Percentiles rank a stretch among this genome's conserved stretches.
Conservation (phyloP, 352 stramenopile genomes). For the Phytophthora ohioensis region DNA sequence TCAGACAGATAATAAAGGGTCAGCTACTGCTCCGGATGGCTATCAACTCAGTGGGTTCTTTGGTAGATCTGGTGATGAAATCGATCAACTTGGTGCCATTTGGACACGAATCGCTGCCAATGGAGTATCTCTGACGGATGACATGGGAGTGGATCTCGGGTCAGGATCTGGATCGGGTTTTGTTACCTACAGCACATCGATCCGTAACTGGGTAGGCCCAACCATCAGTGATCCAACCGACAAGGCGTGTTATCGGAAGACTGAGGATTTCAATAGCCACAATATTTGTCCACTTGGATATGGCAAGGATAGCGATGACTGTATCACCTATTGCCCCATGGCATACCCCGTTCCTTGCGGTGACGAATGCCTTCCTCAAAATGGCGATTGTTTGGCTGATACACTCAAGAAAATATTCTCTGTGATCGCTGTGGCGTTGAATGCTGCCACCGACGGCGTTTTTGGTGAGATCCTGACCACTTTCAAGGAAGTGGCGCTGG, state of each 20-base stretch:
- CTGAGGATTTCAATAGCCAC: slow-evolving; percentile 18
- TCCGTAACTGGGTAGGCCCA: slow-evolving; percentile 30
- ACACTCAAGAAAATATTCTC: slow-evolving; percentile 36
- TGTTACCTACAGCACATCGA: slow-evolving; percentile 14
- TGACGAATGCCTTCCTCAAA: slow-evolving; percentile 53
- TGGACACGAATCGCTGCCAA: slow-evolving; percentile 26
- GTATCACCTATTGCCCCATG: slow-evolving; percentile 42
- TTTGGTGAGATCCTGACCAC: slow-evolving; percentile 32
- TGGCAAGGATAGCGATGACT: slow-evolving; percentile 26
- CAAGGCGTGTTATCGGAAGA: slow-evolving; percentile 32
- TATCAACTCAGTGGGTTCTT: slow-evolving; percentile 65
- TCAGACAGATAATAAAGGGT: slow-evolving; percentile 43
- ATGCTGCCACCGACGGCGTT: slow-evolving; percentile 28
- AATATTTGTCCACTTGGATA: slow-evolving; percentile 30
- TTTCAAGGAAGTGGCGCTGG: slow-evolving; percentile 22
- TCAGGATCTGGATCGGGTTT: slow-evolving; percentile 26
- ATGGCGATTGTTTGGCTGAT: slow-evolving; percentile 20
- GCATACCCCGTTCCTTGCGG: slow-evolving; percentile 44
- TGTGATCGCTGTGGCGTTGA: slow-evolving; percentile 32
- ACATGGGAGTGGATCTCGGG: slow-evolving; percentile 9
- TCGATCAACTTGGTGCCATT: slow-evolving; percentile 51
- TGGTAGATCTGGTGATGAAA: slow-evolving; percentile 43
- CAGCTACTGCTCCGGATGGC: slow-evolving; percentile 43
- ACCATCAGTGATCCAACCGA: slow-evolving; percentile 22
- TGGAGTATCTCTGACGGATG: slow-evolving; percentile 21